These are phyloP conservation scores for Aspergillus ochraceus DNA, from an alignment of 2,329 filamentous ascomycete species.

Conservation along the genomic window DNA sequence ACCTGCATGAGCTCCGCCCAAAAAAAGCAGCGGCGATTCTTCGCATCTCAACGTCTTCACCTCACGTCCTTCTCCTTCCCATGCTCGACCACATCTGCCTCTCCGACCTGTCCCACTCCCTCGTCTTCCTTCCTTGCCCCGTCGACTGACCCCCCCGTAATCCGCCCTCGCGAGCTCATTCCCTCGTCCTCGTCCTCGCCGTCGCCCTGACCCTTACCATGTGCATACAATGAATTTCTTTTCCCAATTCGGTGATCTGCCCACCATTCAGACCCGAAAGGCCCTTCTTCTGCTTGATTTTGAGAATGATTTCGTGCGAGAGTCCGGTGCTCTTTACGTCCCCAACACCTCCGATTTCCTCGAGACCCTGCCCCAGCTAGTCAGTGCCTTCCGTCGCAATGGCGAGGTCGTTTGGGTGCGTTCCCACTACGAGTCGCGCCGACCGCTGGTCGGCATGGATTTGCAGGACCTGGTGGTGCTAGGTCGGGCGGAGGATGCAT, in stretches of 20 bases:
- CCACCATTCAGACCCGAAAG: conserved; percentile 59
- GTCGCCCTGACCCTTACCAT: conserved; percentile 19
- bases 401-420: conserved; percentile 83
- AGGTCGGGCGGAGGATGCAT: conserved; percentile 38
- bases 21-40: not conserved
- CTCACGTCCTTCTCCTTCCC: not conserved
- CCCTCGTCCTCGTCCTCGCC: not conserved
- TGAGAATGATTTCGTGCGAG: conserved; percentile 82
- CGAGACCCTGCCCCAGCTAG: conserved; percentile 64
- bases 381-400: conserved; percentile 69
- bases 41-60: not conserved
- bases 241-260: conserved; percentile 32
- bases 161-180: not conserved
- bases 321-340: conserved; percentile 67
- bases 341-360: conserved; percentile 65
- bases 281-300: conserved; percentile 83
- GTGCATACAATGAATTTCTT: conserved; percentile 34
- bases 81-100: not conserved
- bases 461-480: conserved; percentile 48
- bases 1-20: not conserved
- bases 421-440: conserved; percentile 67
- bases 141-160: not conserved
- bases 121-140: not conserved
- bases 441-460: conserved; percentile 54
- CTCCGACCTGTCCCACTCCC: too few relatives aligned